These are phyloP conservation scores for Trichoderma sp. DNA, from an alignment of 2,329 filamentous ascomycete species.

Conservation along the genomic window DNA sequence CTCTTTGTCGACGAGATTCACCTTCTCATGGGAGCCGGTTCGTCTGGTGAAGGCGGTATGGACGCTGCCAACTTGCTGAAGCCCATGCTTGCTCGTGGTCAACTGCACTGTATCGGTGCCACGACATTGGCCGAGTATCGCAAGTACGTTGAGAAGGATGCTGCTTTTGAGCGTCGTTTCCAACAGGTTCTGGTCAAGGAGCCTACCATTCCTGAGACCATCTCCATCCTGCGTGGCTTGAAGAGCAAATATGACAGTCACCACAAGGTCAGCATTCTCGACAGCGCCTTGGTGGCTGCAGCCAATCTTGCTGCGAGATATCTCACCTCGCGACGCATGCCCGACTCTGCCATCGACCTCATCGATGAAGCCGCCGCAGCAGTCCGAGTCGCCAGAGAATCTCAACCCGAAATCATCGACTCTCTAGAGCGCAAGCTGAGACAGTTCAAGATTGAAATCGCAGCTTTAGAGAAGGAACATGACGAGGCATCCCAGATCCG, in stretches of 20 bases:
- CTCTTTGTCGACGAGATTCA: constrained; percentile 99
- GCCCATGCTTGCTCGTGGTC: constrained; percentile 94
- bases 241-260: constrained; percentile 99
- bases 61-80: constrained; percentile 97
- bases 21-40: constrained; percentile 94
- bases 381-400: constrained; percentile 93
- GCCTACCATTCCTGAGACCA: constrained; percentile 80
- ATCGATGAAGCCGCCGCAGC: constrained; percentile 96
- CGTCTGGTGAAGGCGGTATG: constrained; percentile 95
- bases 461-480: constrained; percentile 88
- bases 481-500: constrained; percentile 88
- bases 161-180: constrained; percentile 96
- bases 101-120: constrained; percentile 96
- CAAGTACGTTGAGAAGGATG: constrained; percentile 99
- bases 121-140: constrained; percentile 94
- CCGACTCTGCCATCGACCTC: constrained; percentile 94
- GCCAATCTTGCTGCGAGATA: constrained; percentile 93
- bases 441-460: constrained; percentile 95
- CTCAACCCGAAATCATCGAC: constrained; percentile 92
- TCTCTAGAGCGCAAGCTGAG: constrained; percentile 86
- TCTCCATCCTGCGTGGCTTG: constrained; percentile 96
- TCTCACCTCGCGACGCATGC: constrained; percentile 83
- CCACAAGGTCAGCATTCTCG: constrained; percentile 94
- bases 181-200: constrained; percentile 98
- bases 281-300: constrained; percentile 86